Conservation (phyloP, 768 basidiomycete species). For the Calocera viscosa region DNA sequence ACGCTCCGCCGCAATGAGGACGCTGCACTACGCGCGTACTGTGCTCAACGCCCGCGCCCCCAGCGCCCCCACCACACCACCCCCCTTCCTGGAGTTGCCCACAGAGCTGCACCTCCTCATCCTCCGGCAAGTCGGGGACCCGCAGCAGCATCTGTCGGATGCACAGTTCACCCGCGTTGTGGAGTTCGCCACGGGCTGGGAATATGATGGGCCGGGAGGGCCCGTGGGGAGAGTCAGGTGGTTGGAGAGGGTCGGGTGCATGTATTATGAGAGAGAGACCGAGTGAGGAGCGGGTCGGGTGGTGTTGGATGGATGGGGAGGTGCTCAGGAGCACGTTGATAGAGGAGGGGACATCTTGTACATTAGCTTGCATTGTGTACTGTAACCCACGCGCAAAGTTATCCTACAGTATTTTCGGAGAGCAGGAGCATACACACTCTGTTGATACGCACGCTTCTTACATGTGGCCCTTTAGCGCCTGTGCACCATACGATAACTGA, state of each 20-base stretch:
- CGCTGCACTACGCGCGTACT: conserved; percentile 40
- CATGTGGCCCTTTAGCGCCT: too few species aligned
- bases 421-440: too few species aligned
- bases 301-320: background rate
- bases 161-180: background rate
- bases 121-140: conserved; percentile 21
- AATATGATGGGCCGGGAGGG: background rate
- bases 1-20: conserved; percentile 36
- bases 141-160: background rate
- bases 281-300: background rate
- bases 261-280: background rate
- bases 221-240: background rate
- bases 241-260: background rate
- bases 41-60: conserved; percentile 26
- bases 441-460: too few species aligned
- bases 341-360: too few species aligned
- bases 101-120: conserved; percentile 46
- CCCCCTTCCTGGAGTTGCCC: conserved; percentile 37
- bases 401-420: too few species aligned
- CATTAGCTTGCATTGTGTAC: too few species aligned
- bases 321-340: too few species aligned
- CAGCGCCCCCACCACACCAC: background rate
- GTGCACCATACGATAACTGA: too few species aligned
- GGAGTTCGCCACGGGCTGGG: background rate
- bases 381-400: too few species aligned